These are phyloP conservation scores for Penicillium expansum DNA, from an alignment of 2,329 filamentous ascomycete species.

Conservation along the genomic window DNA sequence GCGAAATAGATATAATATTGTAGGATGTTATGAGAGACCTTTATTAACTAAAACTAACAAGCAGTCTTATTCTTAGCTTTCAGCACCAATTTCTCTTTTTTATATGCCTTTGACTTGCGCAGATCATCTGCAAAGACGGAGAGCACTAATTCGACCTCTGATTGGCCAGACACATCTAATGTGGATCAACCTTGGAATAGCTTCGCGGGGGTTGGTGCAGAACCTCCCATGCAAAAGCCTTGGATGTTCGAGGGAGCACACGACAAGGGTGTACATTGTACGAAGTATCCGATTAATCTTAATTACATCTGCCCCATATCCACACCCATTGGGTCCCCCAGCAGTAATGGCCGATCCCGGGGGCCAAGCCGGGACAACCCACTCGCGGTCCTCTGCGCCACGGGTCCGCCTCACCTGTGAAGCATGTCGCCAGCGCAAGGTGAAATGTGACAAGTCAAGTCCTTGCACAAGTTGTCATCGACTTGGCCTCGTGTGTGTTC, in stretches of 20 bases:
- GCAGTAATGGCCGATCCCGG: background rate
- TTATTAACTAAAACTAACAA: background rate
- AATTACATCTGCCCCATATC: background rate
- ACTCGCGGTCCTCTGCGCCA: slow-evolving; percentile 17
- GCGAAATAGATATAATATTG: too few relatives aligned
- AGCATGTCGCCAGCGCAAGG: slow-evolving; percentile 33
- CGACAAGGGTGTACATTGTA: background rate
- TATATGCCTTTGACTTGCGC: background rate
- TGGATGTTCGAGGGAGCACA: background rate
- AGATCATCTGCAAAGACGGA: background rate
- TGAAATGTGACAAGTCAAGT: slow-evolving; percentile 35
- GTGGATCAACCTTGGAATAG: background rate
- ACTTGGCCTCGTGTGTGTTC: slow-evolving; percentile 25
- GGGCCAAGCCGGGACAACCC: background rate
- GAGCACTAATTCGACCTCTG: background rate
- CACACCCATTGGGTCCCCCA: background rate
- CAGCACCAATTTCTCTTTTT: background rate
- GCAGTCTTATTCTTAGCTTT: background rate
- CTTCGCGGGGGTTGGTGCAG: background rate
- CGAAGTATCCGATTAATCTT: background rate
- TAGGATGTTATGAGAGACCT: too few relatives aligned
- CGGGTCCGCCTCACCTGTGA: slow-evolving; percentile 32
- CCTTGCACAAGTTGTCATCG: slow-evolving; percentile 33
- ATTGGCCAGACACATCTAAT: background rate
- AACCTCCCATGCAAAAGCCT: background rate